Base-by-base conservation (phyloP, 78 protist genomes). In the Chrysochromulina tobinii region DNA sequence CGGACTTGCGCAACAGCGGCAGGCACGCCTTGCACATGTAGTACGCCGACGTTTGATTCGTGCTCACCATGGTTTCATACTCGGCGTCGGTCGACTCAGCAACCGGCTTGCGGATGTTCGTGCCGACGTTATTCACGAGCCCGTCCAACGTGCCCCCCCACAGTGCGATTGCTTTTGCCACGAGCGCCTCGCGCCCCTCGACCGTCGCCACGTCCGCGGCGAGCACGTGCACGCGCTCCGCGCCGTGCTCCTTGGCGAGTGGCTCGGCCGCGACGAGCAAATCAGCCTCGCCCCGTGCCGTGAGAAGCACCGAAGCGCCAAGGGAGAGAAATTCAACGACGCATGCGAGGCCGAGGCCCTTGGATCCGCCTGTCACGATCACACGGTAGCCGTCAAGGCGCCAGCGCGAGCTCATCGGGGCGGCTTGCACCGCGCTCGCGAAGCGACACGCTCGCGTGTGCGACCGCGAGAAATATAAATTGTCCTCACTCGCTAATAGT, bases 51-150 rank as follows among this genome's bases (percentile, higher is more conserved):
- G 64, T 2, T 50, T 87, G 67, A 50, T 92, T 92, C 58, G 89
- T 75, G 15, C 12, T 1, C 1, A 87, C 1, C 68, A 92, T 48
- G 14, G 48, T 7, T 20, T 12, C n/a, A 23, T 25, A 48, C 27
- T 88, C 94, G 9, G 14, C 88, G 20, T 57, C 91, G 54, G 54
- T 20, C 66, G 17, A 61, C 27, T 72, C 92, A 5, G 1, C 38
- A n/a, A 81, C 79, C 66, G 66, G 88, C 85, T 73, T 88, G 81
- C 94, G 91, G 27, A 17, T n/a, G 85, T 92, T 92, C 27, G 81
- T 69, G 23, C 93, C 93, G 55, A 68, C 93, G 67, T 92, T 92
- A 66, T 92, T 92, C n/a, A 92, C 90, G 77, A 92, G 93, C 5
- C 5, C 53, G 68, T 83, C 57, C 17, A n/a, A 1, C 0, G 23